Conservation (phyloP, 345 rosid species). For the Ceriops zippeliana region DNA sequence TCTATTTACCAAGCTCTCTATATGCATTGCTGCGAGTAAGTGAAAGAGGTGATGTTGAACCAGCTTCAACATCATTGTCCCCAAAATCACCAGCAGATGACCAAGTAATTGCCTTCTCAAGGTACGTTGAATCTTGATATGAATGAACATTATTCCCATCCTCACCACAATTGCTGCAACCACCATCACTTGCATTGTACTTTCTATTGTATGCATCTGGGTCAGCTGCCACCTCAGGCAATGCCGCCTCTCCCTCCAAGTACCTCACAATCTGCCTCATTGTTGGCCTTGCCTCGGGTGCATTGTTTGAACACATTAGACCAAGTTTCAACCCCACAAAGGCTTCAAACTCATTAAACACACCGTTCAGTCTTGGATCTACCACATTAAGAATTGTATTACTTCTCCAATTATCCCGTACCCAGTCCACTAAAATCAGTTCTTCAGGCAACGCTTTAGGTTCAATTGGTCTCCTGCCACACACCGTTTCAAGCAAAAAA, state of each 20-base stretch:
- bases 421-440: conserved; percentile 88
- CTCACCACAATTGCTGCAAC: conserved; percentile 15
- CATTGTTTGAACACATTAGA: conserved; percentile 67
- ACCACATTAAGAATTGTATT: conserved; percentile 64
- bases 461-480: conserved; percentile 87
- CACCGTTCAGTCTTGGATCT: conserved; percentile 60
- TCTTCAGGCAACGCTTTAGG: conserved; percentile 78
- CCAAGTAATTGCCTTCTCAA: conserved; percentile 35
- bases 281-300: conserved; percentile 56
- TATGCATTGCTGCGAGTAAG: conserved; percentile 21
- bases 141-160: conserved; percentile 56
- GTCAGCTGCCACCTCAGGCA: conserved; percentile 23
- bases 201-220: conserved; percentile 41
- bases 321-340: conserved; percentile 62
- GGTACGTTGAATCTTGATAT: conserved; percentile 29
- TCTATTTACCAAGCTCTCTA: conserved; percentile 15
- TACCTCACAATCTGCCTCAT: conserved; percentile 77
- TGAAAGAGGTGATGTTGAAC: conserved; percentile 29
- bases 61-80: conserved; percentile 48
- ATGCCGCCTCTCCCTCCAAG: conserved; percentile 49
- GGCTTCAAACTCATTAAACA: conserved; percentile 59
- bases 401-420: conserved; percentile 67
- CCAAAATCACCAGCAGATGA: conserved; percentile 33
- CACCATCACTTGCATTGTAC: conserved; percentile 16
- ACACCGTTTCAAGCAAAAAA: conserved; percentile 64